These are phyloP conservation scores for Spiromastix sp. DNA, from an alignment of 2,329 filamentous ascomycete genomes.

Conservation along the genomic window DNA sequence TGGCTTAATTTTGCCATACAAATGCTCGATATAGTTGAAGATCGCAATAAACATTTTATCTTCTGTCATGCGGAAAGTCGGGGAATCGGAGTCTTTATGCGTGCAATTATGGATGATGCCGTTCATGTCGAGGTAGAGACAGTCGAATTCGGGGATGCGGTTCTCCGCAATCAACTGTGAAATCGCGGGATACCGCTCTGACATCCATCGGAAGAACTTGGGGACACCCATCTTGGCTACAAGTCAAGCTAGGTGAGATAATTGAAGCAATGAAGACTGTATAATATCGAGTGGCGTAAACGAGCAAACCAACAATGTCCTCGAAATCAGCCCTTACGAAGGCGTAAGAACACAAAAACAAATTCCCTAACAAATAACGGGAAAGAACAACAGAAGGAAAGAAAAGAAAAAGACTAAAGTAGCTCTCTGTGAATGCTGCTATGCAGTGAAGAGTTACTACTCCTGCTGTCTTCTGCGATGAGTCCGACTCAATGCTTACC, in stretches of 20 bases:
- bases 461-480: no score
- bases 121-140: slow-evolving; percentile 85
- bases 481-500: no score
- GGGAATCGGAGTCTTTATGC: slow-evolving; percentile 88
- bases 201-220: slow-evolving; percentile 98
- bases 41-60: slow-evolving; percentile 99
- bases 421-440: no score
- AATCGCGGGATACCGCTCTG: slow-evolving; percentile 95
- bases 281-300: neutral
- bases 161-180: slow-evolving; percentile 98
- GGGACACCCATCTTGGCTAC: slow-evolving; percentile 59
- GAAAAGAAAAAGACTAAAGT: slow-evolving; percentile 8
- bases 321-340: slow-evolving; percentile 14
- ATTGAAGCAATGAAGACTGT: neutral
- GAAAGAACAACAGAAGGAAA: slow-evolving; percentile 12
- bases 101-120: slow-evolving; percentile 99
- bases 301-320: slow-evolving; percentile 6
- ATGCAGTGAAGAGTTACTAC: no score
- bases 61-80: slow-evolving; percentile 85
- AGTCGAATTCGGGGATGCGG: slow-evolving; percentile 97
- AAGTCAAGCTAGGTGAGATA: slow-evolving; percentile 4
- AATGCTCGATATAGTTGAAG: slow-evolving; percentile 98
- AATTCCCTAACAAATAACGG: slow-evolving; percentile 5
- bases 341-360: slow-evolving; percentile 2
- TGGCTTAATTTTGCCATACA: slow-evolving; percentile 97